phyloP scores from a whole-genome alignment of 768 basidiomycete species.

The Suillus sp. region DNA sequence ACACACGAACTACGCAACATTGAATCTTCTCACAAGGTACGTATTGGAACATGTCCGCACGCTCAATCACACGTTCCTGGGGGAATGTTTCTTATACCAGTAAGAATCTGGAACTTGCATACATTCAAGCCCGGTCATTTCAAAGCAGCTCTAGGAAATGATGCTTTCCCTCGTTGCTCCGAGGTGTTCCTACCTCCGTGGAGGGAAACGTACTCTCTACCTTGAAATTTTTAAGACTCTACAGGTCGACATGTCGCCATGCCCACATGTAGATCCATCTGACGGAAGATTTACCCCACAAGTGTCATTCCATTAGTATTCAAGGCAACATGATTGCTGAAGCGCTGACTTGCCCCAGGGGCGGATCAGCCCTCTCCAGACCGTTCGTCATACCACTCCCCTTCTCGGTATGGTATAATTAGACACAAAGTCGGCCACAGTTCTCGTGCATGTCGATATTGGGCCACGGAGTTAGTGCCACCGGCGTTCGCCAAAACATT shows the following conservation, averaged over 20 bases:
- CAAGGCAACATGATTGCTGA: neutral
- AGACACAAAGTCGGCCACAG: neutral
- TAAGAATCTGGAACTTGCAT: neutral
- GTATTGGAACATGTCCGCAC: neutral
- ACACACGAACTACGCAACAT: neutral
- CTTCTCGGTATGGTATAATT: neutral
- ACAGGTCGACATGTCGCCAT: neutral
- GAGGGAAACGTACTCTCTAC: neutral
- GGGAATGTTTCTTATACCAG: neutral
- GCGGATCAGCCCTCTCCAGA: neutral
- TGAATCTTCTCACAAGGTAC: neutral
- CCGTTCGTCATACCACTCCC: neutral
- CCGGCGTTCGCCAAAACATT: neutral
- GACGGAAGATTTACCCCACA: neutral
- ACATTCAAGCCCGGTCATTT: neutral
- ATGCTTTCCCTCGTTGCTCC: neutral
- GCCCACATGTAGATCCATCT: neutral
- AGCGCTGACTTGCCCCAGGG: neutral
- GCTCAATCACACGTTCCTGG: neutral
- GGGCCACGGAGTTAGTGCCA: neutral
- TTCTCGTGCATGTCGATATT: neutral
- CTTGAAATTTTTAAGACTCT: neutral
- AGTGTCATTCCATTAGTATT: neutral
- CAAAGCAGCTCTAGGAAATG: neutral
- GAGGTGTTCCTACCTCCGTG: neutral